Evolutionary conservation across 495 filamentous ascomycete genomes (phyloP).

Genomic region (Penicillium ucsense): DNA sequence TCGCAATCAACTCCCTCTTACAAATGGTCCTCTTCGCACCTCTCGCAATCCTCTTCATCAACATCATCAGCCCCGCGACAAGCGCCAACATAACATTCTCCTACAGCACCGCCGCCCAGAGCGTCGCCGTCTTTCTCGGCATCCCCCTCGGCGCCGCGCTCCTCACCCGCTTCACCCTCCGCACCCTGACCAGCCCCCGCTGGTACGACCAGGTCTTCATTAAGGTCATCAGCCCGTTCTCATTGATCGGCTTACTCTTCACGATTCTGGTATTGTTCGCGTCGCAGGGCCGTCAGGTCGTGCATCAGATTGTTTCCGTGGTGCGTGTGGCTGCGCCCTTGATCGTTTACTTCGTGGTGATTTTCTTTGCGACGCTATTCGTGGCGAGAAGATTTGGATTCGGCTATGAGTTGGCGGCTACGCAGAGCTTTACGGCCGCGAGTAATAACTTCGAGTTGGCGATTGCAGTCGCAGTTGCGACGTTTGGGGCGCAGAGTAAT

Average conservation of each 20-base stretch:
- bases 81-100: slow-evolving; percentile 36
- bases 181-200: slow-evolving; percentile 36
- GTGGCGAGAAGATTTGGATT: slow-evolving; percentile 54
- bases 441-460: slow-evolving; percentile 95
- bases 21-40: slow-evolving; percentile 86
- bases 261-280: slow-evolving; percentile 83
- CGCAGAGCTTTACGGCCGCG: slow-evolving; percentile 88
- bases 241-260: slow-evolving; percentile 73
- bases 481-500: slow-evolving; percentile 69
- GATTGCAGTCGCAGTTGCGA: slow-evolving; percentile 83
- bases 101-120: slow-evolving; percentile 66
- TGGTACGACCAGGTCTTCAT: slow-evolving; percentile 66
- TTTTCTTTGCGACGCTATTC: slow-evolving; percentile 61
- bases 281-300: slow-evolving; percentile 67
- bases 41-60: slow-evolving; percentile 67
- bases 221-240: slow-evolving; percentile 60
- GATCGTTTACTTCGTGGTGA: slow-evolving; percentile 65
- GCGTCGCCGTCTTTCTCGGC: slow-evolving; percentile 75
- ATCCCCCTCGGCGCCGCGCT: slow-evolving; percentile 77
- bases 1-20: slow-evolving; percentile 77
- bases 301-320: slow-evolving; percentile 76
- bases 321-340: slow-evolving; percentile 71
- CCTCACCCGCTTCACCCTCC: slow-evolving; percentile 57
- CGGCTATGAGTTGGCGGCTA: slow-evolving; percentile 59
- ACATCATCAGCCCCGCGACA: slow-evolving; percentile 43